A percentile compares a stretch with the other conserved stretches of the same genome.
These are phyloP conservation scores for Pulveroboletus sp. DNA, from an alignment of 1,284 basidiomycete species.

Conservation along the genomic window DNA sequence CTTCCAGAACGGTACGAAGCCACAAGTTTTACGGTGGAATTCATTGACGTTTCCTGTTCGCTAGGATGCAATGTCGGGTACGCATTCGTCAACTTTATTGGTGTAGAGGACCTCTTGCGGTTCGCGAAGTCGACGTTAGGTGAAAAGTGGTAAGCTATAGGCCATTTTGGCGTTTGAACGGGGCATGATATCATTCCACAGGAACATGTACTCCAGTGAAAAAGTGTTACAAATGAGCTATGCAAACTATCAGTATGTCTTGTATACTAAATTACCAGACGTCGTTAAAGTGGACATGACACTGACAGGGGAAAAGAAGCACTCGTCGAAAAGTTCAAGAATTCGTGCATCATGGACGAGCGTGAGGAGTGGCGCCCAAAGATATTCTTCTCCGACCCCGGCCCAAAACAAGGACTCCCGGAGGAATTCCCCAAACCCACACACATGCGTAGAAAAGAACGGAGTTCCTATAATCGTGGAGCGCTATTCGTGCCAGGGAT, in stretches of 20 bases:
- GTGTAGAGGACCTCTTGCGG: constrained; percentile 67
- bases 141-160: constrained; percentile 63
- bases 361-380: constrained; percentile 79
- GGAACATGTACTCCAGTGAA: constrained; percentile 87
- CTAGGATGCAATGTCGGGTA: constrained; percentile 86
- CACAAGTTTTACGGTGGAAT: not conserved
- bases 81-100: constrained; percentile 85
- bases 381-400: constrained; percentile 75
- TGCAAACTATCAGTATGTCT: constrained; percentile 78
- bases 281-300: constrained; percentile 8
- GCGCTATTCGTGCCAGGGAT: constrained; percentile 60
- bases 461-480: constrained; percentile 72
- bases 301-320: constrained; percentile 76
- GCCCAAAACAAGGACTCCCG: constrained; percentile 68
- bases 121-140: constrained; percentile 76
- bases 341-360: constrained; percentile 84
- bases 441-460: constrained; percentile 73
- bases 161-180: constrained; percentile 1
- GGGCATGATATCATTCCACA: constrained; percentile 30
- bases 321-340: constrained; percentile 83
- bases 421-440: constrained; percentile 83
- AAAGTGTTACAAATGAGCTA: constrained; percentile 86
- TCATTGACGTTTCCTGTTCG: constrained; percentile 16
- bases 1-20: constrained; percentile 66
- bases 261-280: constrained; percentile 2